phyloP scores from a whole-genome alignment of 805 yeast genomes.

The Lipomyces chichibuensis region DNA sequence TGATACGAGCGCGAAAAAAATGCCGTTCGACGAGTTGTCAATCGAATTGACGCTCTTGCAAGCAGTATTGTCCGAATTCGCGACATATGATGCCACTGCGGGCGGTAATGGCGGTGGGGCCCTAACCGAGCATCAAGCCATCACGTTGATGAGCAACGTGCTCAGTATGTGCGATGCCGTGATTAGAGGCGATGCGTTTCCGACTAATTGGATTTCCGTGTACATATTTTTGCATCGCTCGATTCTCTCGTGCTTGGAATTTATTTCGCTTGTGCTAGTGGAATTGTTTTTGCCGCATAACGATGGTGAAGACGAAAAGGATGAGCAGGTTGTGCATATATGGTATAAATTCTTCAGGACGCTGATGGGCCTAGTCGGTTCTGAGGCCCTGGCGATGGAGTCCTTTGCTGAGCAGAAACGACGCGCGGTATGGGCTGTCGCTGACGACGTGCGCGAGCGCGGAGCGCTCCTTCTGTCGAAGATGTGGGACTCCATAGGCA shows the following conservation, averaged over 20 bases:
- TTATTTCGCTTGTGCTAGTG: constrained; percentile 27
- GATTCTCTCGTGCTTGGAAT: constrained; percentile 41
- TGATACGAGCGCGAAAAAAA: constrained; percentile 75
- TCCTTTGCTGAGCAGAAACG: constrained; percentile 73
- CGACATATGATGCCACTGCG: constrained; percentile 32
- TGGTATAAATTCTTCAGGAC: constrained; percentile 40
- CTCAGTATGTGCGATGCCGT: constrained; percentile 40
- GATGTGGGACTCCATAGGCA: constrained; percentile 77
- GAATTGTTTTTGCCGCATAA: constrained; percentile 26
- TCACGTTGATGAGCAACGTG: constrained; percentile 39
- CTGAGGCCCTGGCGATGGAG: constrained; percentile 70
- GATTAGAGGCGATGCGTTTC: constrained; percentile 41
- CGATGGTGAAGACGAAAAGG: not conserved
- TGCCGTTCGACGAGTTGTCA: constrained; percentile 67
- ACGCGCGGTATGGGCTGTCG: constrained; percentile 65
- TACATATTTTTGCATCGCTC: constrained; percentile 41
- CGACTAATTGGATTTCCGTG: constrained; percentile 71
- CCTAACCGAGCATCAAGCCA: constrained; percentile 39
- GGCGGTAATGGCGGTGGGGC: constrained; percentile 27
- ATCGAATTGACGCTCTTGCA: constrained; percentile 66
- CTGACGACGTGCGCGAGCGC: constrained; percentile 64
- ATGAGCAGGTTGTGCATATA: constrained; percentile 6
- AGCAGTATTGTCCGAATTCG: constrained; percentile 43
- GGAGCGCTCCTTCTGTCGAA: constrained; percentile 58
- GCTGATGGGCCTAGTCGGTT: constrained; percentile 60